phyloP scores from a whole-genome alignment of 1,284 basidiomycete genomes.

The Cutaneotrichosporon arboriforme region DNA sequence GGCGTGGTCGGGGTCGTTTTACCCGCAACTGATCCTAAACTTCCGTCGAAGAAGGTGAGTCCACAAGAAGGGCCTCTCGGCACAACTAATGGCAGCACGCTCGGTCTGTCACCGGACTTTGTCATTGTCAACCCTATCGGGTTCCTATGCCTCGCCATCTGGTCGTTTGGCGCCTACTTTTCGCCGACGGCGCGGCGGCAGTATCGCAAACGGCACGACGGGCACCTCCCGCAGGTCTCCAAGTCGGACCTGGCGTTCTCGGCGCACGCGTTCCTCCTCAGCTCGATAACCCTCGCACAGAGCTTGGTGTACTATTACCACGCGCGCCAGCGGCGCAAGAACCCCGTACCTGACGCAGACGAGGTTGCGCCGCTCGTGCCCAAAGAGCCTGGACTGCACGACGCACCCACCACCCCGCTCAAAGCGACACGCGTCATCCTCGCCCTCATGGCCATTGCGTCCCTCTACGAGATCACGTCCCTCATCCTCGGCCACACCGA shows the following conservation, averaged over 20 bases:
- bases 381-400: not conserved
- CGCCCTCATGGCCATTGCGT: slow-evolving; percentile 21
- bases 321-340: slow-evolving; percentile 3
- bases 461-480: slow-evolving; percentile 18
- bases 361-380: slow-evolving; percentile 10
- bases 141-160: slow-evolving; percentile 46
- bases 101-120: slow-evolving; percentile 50
- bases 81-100: slow-evolving; percentile 16
- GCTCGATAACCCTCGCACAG: slow-evolving; percentile 30
- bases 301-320: slow-evolving; percentile 26
- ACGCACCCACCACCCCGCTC: slow-evolving; percentile 22
- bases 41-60: slow-evolving; percentile 44
- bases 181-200: slow-evolving; percentile 39
- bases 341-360: slow-evolving; percentile 4
- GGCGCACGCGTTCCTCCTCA: slow-evolving; percentile 41
- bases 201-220: slow-evolving; percentile 45
- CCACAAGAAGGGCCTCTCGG: not conserved
- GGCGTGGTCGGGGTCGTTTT: slow-evolving; percentile 49
- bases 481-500: slow-evolving; percentile 28
- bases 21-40: slow-evolving; percentile 50
- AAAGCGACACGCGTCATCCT: slow-evolving; percentile 24
- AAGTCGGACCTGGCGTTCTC: slow-evolving; percentile 49
- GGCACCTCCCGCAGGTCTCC: slow-evolving; percentile 47
- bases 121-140: slow-evolving; percentile 50
- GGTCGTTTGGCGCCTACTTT: slow-evolving; percentile 44